Evolutionary conservation across 306 rosid species (phyloP).

Genomic region (Cicer cuneatum): DNA sequence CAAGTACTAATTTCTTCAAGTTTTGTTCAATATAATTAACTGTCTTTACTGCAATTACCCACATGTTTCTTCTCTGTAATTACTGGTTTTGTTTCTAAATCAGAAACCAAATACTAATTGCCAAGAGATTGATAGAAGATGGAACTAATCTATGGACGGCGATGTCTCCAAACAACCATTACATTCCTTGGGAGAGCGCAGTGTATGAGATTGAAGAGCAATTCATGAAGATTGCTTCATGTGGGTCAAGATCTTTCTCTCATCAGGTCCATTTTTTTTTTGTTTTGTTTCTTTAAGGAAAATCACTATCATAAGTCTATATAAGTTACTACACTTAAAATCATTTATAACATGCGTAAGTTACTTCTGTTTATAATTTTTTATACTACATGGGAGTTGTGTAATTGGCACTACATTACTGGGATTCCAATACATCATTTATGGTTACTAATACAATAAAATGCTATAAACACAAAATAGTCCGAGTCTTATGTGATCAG

Average conservation of each 20-base stretch:
- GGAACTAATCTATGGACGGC: constrained; percentile 84
- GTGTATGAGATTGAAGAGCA: constrained; percentile 74
- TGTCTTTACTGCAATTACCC: constrained; percentile 37
- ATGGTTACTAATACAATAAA: constrained; percentile 16
- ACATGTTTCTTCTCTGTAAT: constrained; percentile 33
- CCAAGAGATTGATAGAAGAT: constrained; percentile 74
- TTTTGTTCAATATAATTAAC: constrained; percentile 27
- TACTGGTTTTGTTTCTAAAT: constrained; percentile 23
- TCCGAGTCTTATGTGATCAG: neutral
- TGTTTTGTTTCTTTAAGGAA: constrained; percentile 13
- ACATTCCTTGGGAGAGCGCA: constrained; percentile 73
- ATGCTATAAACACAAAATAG: constrained; percentile 12
- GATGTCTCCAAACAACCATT: constrained; percentile 68
- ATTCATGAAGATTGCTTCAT: constrained; percentile 75
- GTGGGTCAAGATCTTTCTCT: constrained; percentile 78
- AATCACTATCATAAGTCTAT: constrained; percentile 5
- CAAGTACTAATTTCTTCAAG: constrained; percentile 27
- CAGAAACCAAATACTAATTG: constrained; percentile 81
- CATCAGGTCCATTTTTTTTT: constrained; percentile 64
- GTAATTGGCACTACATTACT: neutral
- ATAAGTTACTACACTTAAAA: constrained; percentile 3
- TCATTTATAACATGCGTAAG: neutral
- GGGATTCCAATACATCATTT: constrained; percentile 11
- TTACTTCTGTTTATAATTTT: constrained; percentile 24
- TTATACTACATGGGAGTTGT: constrained; percentile 3